Percentiles rank a stretch among this genome's conserved stretches.
Evolutionary conservation across 2,329 filamentous ascomycete species (phyloP).

Genomic region (Claviceps africana): DNA sequence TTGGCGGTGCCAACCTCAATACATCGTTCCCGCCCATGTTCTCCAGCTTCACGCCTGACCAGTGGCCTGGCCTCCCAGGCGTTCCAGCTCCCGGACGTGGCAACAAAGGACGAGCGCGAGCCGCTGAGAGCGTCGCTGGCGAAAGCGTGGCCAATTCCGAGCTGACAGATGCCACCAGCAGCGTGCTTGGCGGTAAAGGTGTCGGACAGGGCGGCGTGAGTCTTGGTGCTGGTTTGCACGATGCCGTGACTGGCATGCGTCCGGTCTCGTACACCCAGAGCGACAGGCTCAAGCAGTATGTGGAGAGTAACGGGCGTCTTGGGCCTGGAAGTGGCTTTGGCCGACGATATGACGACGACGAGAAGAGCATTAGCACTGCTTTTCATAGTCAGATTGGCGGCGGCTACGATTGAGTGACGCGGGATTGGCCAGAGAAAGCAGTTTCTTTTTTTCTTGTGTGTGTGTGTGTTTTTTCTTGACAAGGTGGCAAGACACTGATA

Average conservation of each 20-base stretch:
- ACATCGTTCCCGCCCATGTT: conserved; percentile 86
- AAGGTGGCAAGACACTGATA: neutral
- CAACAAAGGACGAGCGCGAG: conserved; percentile 51
- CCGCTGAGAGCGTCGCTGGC: conserved; percentile 68
- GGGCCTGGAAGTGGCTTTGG: conserved; percentile 54
- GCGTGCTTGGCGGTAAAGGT: conserved; percentile 60
- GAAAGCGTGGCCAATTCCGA: conserved; percentile 90
- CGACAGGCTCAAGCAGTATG: conserved; percentile 86
- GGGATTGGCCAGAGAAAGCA: neutral
- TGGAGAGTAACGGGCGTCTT: conserved; percentile 67
- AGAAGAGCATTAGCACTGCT: conserved; percentile 88
- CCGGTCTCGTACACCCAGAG: conserved; percentile 43
- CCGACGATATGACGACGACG: conserved; percentile 74
- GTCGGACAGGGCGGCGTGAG: conserved; percentile 78
- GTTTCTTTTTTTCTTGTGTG: neutral
- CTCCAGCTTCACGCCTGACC: conserved; percentile 73
- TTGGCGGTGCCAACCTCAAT: conserved; percentile 66
- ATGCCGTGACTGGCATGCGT: conserved; percentile 50
- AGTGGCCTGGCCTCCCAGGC: conserved; percentile 73
- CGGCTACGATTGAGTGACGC: conserved; percentile 35
- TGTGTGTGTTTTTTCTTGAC: neutral
- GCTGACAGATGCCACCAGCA: conserved; percentile 69
- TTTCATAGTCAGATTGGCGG: conserved; percentile 88
- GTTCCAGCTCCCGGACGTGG: conserved; percentile 47
- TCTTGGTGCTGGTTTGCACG: conserved; percentile 66